These are phyloP conservation scores for Cladorrhinum samala DNA, from an alignment of 495 filamentous ascomycete species.

Conservation along the genomic window DNA sequence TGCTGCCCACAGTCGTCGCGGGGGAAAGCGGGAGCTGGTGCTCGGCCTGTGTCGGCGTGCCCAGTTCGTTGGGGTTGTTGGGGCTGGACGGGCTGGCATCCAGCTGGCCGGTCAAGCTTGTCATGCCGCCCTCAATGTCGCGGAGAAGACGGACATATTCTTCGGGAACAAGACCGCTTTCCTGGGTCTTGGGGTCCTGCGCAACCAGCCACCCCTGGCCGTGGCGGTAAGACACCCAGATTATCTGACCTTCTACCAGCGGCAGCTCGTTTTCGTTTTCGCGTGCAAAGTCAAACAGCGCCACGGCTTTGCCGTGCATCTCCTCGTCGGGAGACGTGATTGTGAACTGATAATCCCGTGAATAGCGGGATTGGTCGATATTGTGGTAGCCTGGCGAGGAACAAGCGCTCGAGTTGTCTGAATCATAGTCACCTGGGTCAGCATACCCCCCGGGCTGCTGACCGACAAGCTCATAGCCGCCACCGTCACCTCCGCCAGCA, in stretches of 20 bases:
- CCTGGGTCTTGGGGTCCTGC: conserved; percentile 84
- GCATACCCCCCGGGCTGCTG: conserved; percentile 52
- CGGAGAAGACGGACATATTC: conserved; percentile 91
- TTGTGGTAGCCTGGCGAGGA: conserved; percentile 45
- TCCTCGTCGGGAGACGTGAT: conserved; percentile 95
- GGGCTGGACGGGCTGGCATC: conserved; percentile 38
- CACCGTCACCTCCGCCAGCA: neutral
- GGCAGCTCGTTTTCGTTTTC: conserved; percentile 97
- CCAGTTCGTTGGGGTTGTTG: conserved; percentile 32
- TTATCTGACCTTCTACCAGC: conserved; percentile 87
- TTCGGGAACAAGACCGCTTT: conserved; percentile 85
- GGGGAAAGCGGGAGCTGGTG: conserved; percentile 40
- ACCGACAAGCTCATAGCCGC: conserved; percentile 35
- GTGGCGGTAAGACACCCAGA: conserved; percentile 92
- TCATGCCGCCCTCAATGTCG: conserved; percentile 72
- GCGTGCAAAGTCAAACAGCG: conserved; percentile 86
- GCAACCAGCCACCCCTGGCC: conserved; percentile 97
- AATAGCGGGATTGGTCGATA: conserved; percentile 64
- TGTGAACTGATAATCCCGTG: conserved; percentile 86
- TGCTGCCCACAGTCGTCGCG: conserved; percentile 35
- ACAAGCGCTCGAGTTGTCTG: conserved; percentile 52
- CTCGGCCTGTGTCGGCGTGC: conserved; percentile 53
- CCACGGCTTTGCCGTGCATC: conserved; percentile 95
- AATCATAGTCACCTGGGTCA: conserved; percentile 49
- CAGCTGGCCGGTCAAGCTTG: conserved; percentile 43